Evolutionary conservation across 83 land plant genomes (phyloP).

Genomic region (Picea mariana): DNA sequence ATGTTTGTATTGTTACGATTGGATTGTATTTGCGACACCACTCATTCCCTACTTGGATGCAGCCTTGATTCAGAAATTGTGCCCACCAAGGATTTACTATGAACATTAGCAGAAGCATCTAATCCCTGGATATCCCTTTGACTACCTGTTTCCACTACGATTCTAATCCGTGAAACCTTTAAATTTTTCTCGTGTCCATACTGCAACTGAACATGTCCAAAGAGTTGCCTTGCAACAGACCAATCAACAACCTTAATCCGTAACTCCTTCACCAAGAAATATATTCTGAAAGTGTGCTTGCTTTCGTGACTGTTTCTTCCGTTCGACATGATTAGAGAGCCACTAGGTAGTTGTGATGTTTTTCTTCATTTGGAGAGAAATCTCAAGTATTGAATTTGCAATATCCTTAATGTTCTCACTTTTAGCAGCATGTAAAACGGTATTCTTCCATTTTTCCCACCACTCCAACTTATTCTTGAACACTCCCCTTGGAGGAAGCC

Average conservation of each 20-base stretch:
- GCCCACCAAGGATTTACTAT: neutral
- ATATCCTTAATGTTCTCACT: too few species aligned
- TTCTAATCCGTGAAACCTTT: neutral
- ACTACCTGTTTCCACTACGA: neutral
- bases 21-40: neutral
- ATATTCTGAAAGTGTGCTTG: slow-evolving; percentile 13
- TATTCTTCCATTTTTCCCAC: too few species aligned
- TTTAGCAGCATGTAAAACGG: too few species aligned
- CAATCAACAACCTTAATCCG: slow-evolving; percentile 17
- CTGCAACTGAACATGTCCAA: neutral
- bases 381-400: neutral
- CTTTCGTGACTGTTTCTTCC: too few species aligned
- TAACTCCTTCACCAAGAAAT: slow-evolving; percentile 13
- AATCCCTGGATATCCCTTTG: neutral
- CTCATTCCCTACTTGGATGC: too few species aligned
- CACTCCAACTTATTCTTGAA: too few species aligned
- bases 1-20: neutral
- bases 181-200: neutral
- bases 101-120: neutral
- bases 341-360: slow-evolving; percentile 22
- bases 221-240: slow-evolving; percentile 20
- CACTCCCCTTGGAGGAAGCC: slow-evolving; percentile 7
- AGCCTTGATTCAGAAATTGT: too few species aligned
- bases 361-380: slow-evolving; percentile 21
- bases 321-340: slow-evolving; percentile 8